Percentiles rank a stretch among this genome's conserved stretches.
Conservation (phyloP, 2,329 filamentous ascomycete species). For the Xylaria sp. region DNA sequence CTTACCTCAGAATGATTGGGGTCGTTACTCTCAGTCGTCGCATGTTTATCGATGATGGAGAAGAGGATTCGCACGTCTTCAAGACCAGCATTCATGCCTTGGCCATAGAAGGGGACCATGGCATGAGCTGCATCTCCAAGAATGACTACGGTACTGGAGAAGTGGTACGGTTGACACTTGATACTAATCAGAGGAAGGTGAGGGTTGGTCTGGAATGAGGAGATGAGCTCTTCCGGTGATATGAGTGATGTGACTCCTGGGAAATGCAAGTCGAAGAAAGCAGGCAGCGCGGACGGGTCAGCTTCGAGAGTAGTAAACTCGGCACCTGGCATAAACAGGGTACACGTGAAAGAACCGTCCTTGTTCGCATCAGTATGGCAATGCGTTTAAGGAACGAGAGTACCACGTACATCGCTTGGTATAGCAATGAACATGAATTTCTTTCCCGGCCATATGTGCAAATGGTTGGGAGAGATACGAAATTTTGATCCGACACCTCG, state of each 20-base stretch:
- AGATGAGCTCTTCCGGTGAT: slow-evolving; percentile 71
- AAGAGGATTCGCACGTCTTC: slow-evolving; percentile 95
- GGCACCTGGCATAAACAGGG: slow-evolving; percentile 83
- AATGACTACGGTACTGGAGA: slow-evolving; percentile 79
- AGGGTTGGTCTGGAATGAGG: slow-evolving; percentile 83
- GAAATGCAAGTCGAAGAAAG: slow-evolving; percentile 86
- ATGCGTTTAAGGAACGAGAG: neutral
- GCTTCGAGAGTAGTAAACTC: slow-evolving; percentile 76
- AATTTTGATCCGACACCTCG: slow-evolving; percentile 64
- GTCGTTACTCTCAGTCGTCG: slow-evolving; percentile 59
- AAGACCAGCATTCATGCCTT: slow-evolving; percentile 96
- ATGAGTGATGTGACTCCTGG: slow-evolving; percentile 84
- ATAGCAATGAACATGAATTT: slow-evolving; percentile 99
- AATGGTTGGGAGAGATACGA: slow-evolving; percentile 87
- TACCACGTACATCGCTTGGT: slow-evolving; percentile 68
- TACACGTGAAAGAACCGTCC: slow-evolving; percentile 94
- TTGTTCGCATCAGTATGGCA: slow-evolving; percentile 51
- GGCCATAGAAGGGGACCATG: slow-evolving; percentile 98
- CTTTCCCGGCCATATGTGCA: slow-evolving; percentile 96
- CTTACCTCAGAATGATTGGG: slow-evolving; percentile 38
- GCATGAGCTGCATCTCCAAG: slow-evolving; percentile 95
- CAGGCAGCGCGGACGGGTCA: slow-evolving; percentile 67
- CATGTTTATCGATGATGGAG: slow-evolving; percentile 78
- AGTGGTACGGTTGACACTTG: slow-evolving; percentile 92
- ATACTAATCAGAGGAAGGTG: slow-evolving; percentile 94